Base-by-base conservation (phyloP, 495 filamentous ascomycete genomes). In the Letharia lupina region DNA sequence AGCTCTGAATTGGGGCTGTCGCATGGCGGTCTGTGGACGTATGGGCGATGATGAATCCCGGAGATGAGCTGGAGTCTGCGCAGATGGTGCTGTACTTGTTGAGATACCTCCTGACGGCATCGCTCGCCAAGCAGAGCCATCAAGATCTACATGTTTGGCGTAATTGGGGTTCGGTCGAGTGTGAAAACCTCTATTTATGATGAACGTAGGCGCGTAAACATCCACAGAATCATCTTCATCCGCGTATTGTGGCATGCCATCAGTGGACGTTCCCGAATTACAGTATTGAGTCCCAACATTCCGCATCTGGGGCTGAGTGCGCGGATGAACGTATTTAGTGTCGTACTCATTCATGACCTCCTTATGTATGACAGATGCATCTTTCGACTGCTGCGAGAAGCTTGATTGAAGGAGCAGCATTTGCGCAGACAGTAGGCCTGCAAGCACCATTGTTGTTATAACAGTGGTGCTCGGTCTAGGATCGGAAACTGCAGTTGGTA, bases 271-370 rank as follows among this genome's bases (percentile, higher is more conserved):
- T 48, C 76, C 69, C 12, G 73, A 67, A 11, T 68, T 74, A 0
- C 83, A 80, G 52, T 86, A 84, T 71, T 97, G 92, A 0, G 86
- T 91, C 13, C 84, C 89, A 9, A 94, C 92, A 73, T 98, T 91
- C 67, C 94, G 85, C 70, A 90, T 87, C 23, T 88, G 81, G 13
- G 84, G 87, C 65, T 93, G 88, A 12, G 95, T 84, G n/a, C 87
- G 81, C 13, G 95, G 94, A 73, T 95, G 91, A 3, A 98, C 94
- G 68, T 85, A 96, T 80, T 98, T 98, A 59, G 85, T 89, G 75
- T 98, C 91, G 76, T 98, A 98, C 77, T 98, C 94, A 73, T 91
- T 86, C 78, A 97, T 77, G 10, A 98, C 93, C 75, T 96, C 91
- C 68, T 89, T 92, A 61, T 94, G 89, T 61, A 98, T 89, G 39